A percentile compares a stretch with the other conserved stretches of the same genome.
These are phyloP conservation scores for Chaetothyriales sp. DNA, from an alignment of 2,329 filamentous ascomycete genomes.

Conservation along the genomic window DNA sequence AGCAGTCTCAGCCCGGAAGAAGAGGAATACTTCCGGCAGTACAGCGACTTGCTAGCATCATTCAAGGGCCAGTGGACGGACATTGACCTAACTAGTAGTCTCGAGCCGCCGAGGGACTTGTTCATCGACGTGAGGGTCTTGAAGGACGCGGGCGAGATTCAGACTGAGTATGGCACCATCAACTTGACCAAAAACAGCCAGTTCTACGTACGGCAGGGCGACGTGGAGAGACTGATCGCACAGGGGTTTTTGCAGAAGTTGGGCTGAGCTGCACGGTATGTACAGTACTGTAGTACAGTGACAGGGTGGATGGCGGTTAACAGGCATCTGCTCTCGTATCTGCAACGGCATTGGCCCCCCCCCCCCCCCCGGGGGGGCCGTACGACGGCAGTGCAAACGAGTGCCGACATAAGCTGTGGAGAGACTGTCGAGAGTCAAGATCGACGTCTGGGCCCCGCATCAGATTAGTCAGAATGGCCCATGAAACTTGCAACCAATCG, in stretches of 20 bases:
- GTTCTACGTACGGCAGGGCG: conserved; percentile 89
- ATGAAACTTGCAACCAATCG: too few relatives aligned
- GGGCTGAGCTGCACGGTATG: conserved; percentile 52
- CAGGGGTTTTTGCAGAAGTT: conserved; percentile 92
- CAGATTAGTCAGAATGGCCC: too few relatives aligned
- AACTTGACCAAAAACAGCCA: conserved; percentile 97
- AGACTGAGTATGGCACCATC: conserved; percentile 96
- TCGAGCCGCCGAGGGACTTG: conserved; percentile 86
- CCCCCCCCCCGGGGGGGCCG: too few relatives aligned
- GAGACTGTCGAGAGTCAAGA: too few relatives aligned
- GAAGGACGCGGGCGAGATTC: conserved; percentile 94
- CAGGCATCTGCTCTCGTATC: background rate
- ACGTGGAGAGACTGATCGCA: conserved; percentile 85
- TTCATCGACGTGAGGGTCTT: conserved; percentile 95
- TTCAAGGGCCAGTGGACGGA: conserved; percentile 99
- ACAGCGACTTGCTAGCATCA: conserved; percentile 80
- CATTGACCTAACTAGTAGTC: conserved; percentile 81
- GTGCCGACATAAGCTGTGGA: too few relatives aligned
- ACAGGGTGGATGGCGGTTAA: background rate
- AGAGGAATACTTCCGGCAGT: conserved; percentile 88
- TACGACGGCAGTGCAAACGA: too few relatives aligned
- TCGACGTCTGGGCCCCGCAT: too few relatives aligned
- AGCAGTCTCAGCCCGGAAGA: conserved; percentile 88
- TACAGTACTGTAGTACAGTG: background rate
- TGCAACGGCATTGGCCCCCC: too few relatives aligned